Percentiles rank a stretch among this genome's conserved stretches.
phyloP scores from a whole-genome alignment of 2,329 filamentous ascomycete genomes.

The Trichothecium sympodiale region DNA sequence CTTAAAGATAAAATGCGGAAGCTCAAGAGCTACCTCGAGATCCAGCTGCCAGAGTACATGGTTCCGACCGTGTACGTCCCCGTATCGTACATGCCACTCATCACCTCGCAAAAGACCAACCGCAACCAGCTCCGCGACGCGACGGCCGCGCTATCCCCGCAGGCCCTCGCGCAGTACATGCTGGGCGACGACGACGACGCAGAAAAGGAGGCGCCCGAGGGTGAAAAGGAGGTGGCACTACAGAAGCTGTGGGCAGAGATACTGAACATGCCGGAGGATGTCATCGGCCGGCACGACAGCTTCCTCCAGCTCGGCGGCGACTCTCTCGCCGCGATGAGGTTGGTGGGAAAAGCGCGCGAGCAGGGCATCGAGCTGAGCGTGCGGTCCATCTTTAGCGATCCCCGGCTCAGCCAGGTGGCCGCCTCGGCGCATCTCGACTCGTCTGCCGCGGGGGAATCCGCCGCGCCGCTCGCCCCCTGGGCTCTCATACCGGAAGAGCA shows the following conservation, averaged over 20 bases:
- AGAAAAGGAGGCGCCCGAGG: conserved; percentile 13
- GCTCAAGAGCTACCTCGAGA: neutral
- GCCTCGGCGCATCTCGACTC: neutral
- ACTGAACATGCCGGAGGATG: conserved; percentile 16
- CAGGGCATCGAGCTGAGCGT: conserved; percentile 25
- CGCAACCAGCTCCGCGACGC: neutral
- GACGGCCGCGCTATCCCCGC: neutral
- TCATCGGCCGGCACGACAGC: conserved; percentile 19
- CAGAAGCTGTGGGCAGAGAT: conserved; percentile 20
- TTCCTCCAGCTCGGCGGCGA: conserved; percentile 34
- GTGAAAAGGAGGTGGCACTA: conserved; percentile 20
- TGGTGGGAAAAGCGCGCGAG: conserved; percentile 26
- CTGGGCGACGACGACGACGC: neutral
- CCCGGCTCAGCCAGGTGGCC: too few relatives aligned
- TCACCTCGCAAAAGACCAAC: conserved; percentile 5
- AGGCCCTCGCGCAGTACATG: neutral
- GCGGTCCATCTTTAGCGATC: conserved; percentile 26
- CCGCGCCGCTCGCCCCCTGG: too few relatives aligned
- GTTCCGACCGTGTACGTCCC: conserved; percentile 1
- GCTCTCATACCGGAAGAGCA: too few relatives aligned
- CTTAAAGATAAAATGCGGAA: too few relatives aligned
- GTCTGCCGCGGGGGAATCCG: neutral
- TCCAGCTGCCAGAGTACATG: neutral
- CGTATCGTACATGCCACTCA: conserved; percentile 4
- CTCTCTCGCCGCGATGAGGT: conserved; percentile 32